Evolutionary conservation across 2,329 filamentous ascomycete genomes (phyloP).

Genomic region (Geosmithia morbida): DNA sequence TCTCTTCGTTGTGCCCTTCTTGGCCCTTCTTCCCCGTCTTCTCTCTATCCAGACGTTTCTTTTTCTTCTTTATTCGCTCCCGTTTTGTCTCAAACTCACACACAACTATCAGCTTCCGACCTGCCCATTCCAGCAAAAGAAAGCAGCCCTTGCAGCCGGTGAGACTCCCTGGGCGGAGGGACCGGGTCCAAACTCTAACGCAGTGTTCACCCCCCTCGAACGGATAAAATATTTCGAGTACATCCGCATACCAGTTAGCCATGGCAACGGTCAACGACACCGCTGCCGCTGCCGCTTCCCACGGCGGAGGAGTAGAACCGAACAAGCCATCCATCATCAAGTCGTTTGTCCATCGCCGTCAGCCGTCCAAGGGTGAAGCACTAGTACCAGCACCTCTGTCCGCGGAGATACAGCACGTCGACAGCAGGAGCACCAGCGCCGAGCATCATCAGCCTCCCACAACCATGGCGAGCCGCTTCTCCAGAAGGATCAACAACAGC

Average conservation of each 20-base stretch:
- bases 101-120: neutral
- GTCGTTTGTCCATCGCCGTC: constrained; percentile 34
- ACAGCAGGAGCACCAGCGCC: constrained; percentile 11
- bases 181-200: too few species aligned
- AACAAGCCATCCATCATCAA: constrained; percentile 34
- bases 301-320: constrained; percentile 6
- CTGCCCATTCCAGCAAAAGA: too few species aligned
- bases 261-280: neutral
- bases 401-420: constrained; percentile 5
- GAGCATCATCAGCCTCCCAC: neutral
- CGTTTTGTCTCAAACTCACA: neutral
- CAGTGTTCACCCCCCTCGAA: neutral
- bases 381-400: constrained; percentile 12
- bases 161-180: too few species aligned
- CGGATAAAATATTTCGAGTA: neutral
- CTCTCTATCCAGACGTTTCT: neutral
- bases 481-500: constrained; percentile 6
- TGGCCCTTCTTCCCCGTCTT: neutral
- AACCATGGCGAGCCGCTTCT: constrained; percentile 13
- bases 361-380: constrained; percentile 26
- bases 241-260: neutral
- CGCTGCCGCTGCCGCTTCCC: neutral
- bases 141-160: too few species aligned
- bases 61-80: neutral
- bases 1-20: neutral